Evolutionary conservation across 169 alveolate genomes (phyloP).

Genomic region (Perkinsus olseni): DNA sequence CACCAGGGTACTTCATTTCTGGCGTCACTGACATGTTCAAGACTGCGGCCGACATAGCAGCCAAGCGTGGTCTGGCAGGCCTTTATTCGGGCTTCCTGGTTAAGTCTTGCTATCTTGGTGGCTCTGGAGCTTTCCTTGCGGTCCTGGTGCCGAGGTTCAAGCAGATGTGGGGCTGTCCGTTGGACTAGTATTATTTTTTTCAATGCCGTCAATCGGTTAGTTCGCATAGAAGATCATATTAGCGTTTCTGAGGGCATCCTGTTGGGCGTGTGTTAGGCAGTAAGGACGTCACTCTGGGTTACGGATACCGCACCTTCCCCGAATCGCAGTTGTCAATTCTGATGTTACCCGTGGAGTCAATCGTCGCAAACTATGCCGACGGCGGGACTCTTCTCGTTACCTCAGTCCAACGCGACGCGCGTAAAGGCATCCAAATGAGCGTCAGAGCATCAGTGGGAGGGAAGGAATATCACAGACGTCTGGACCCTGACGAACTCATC

Average conservation of each 20-base stretch:
- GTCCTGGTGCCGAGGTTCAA: constrained; percentile 14
- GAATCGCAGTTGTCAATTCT: neutral
- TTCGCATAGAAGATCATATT: neutral
- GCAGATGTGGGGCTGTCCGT: neutral
- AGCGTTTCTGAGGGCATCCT: neutral
- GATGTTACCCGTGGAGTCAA: neutral
- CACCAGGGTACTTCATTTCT: neutral
- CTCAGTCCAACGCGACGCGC: neutral
- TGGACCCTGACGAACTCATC: neutral
- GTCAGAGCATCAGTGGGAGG: neutral
- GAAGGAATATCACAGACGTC: neutral
- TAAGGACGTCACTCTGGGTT: too few relatives aligned
- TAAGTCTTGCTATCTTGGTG: constrained; percentile 11
- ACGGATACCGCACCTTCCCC: too few relatives aligned
- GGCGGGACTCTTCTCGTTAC: neutral
- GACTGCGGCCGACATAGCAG: neutral
- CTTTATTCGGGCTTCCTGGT: constrained; percentile 17
- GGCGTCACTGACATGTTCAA: neutral
- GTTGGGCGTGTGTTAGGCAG: too few relatives aligned
- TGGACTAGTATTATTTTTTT: neutral
- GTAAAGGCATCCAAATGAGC: neutral
- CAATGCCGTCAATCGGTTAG: neutral
- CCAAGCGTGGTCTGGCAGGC: constrained; percentile 12
- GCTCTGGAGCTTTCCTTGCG: constrained; percentile 16
- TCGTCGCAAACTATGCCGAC: neutral